phyloP scores from a whole-genome alignment of 148 eudicot genomes.

The Persicaria maculosa region DNA sequence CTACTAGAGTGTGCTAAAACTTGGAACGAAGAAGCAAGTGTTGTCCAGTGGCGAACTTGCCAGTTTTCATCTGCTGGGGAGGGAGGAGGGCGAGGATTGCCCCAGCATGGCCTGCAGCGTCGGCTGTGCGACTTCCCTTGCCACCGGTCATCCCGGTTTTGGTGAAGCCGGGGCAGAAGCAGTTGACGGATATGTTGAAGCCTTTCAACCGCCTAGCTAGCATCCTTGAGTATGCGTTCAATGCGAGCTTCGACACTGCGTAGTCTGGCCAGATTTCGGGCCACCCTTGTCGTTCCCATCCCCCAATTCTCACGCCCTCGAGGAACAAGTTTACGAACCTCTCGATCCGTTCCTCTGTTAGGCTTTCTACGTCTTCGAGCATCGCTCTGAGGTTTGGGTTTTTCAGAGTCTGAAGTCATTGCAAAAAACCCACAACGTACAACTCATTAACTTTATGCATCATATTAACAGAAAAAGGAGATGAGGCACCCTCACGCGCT shows the following conservation, averaged over 20 bases:
- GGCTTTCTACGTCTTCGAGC: constrained; percentile 50
- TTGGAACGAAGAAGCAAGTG: constrained; percentile 30
- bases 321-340: constrained; percentile 40
- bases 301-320: constrained; percentile 43
- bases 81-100: constrained; percentile 50
- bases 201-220: constrained; percentile 45
- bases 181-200: constrained; percentile 47
- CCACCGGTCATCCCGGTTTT: constrained; percentile 84
- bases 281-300: constrained; percentile 72
- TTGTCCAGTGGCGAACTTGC: constrained; percentile 47
- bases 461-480: neutral
- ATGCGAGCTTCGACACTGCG: constrained; percentile 73
- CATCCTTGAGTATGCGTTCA: constrained; percentile 71
- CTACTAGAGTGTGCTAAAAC: constrained; percentile 18
- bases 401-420: constrained; percentile 41
- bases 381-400: constrained; percentile 35
- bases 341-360: constrained; percentile 44
- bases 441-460: no score
- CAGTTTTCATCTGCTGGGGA: constrained; percentile 44
- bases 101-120: constrained; percentile 50
- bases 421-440: neutral
- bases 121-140: constrained; percentile 57
- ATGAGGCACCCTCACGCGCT: no score
- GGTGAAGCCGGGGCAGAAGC: constrained; percentile 88
- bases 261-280: constrained; percentile 89